Percentiles rank a stretch among this genome's conserved stretches.
These are phyloP conservation scores for Clavulina sp. DNA, from an alignment of 768 basidiomycete genomes.

Conservation along the genomic window DNA sequence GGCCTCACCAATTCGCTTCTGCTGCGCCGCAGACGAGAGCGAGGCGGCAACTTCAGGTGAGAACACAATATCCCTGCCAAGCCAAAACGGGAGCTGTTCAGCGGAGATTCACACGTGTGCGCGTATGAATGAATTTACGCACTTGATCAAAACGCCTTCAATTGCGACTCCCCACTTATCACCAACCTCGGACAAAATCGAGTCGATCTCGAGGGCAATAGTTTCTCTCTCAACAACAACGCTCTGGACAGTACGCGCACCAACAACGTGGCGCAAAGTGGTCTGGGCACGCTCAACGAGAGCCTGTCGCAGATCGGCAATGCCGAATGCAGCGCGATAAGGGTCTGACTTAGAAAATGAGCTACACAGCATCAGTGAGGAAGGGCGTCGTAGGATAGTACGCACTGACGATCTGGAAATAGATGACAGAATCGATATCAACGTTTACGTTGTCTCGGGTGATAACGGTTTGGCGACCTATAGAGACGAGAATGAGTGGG, in stretches of 20 bases:
- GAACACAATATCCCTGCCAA: constrained; percentile 76
- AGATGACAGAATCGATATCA: constrained; percentile 73
- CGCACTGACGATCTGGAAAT: constrained; percentile 39
- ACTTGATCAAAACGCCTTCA: constrained; percentile 65
- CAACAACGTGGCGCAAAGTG: constrained; percentile 92
- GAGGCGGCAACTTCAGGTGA: constrained; percentile 77
- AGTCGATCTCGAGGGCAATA: constrained; percentile 90
- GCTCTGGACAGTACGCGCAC: constrained; percentile 84
- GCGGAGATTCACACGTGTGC: neutral
- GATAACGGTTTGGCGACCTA: constrained; percentile 39
- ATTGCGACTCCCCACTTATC: constrained; percentile 96
- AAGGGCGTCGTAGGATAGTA: neutral
- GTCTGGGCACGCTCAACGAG: constrained; percentile 79
- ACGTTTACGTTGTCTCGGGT: constrained; percentile 91
- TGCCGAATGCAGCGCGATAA: constrained; percentile 88
- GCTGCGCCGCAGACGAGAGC: constrained; percentile 87
- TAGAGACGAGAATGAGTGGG: constrained; percentile 11
- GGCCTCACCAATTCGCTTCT: constrained; percentile 91
- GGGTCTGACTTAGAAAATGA: constrained; percentile 26
- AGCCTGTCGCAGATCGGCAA: constrained; percentile 73
- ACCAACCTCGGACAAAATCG: constrained; percentile 81
- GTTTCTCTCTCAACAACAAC: constrained; percentile 95
- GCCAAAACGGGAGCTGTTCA: constrained; percentile 22
- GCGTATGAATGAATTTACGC: constrained; percentile 11
- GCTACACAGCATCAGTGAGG: constrained; percentile 7